A percentile compares a stretch with the other conserved stretches of the same genome.
phyloP scores from a whole-genome alignment of 2,329 filamentous ascomycete genomes.

The Aspergillus novoparasiticus region DNA sequence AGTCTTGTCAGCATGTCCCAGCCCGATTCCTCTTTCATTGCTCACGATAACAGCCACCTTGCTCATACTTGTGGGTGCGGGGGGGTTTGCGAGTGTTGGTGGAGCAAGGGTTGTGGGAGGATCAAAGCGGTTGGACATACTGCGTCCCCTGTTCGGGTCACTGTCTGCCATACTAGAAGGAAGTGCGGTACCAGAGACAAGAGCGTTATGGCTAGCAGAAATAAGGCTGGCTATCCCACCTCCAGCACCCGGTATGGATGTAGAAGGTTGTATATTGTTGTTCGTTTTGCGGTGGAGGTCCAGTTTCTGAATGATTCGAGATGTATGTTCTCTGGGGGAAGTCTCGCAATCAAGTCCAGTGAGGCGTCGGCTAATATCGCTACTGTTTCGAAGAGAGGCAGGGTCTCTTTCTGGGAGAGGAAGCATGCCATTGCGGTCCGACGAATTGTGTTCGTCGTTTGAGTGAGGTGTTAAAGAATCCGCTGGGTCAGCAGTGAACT shows the following conservation, averaged over 20 bases:
- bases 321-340: constrained; percentile 73
- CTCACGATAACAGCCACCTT: constrained; percentile 80
- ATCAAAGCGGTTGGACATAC: constrained; percentile 44
- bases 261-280: constrained; percentile 56
- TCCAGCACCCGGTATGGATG: constrained; percentile 48
- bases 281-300: constrained; percentile 80
- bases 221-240: constrained; percentile 82
- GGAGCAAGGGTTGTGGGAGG: constrained; percentile 72
- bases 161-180: constrained; percentile 41
- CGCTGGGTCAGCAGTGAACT: constrained; percentile 80
- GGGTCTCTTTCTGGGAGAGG: constrained; percentile 66
- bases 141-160: constrained; percentile 38
- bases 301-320: constrained; percentile 88
- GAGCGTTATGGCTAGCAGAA: constrained; percentile 76
- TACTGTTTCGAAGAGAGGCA: constrained; percentile 65
- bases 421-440: constrained; percentile 67
- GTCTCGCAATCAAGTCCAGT: constrained; percentile 61
- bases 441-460: constrained; percentile 56
- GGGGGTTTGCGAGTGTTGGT: constrained; percentile 78
- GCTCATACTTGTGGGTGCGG: constrained; percentile 81
- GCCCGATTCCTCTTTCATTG: constrained; percentile 70
- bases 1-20: constrained; percentile 62
- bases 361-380: constrained; percentile 65
- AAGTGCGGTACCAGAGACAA: constrained; percentile 63
- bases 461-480: constrained; percentile 64